These are phyloP conservation scores for Suillus hirtellus DNA, from an alignment of 768 basidiomycete species.

Conservation along the genomic window DNA sequence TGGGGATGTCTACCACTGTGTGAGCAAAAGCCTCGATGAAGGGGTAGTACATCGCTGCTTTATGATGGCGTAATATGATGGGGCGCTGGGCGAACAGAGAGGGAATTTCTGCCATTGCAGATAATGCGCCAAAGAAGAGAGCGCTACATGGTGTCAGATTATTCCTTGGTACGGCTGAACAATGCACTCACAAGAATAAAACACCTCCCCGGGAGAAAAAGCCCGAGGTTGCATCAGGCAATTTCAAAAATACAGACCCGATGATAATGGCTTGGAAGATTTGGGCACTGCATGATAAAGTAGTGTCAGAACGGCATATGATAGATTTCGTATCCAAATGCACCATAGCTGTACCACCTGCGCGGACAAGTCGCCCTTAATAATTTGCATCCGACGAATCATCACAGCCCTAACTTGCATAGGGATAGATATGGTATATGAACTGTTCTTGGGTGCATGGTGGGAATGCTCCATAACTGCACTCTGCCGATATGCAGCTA, in stretches of 20 bases:
- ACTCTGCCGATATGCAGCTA: slow-evolving; percentile 45
- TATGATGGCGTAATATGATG: slow-evolving; percentile 43
- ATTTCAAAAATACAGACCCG: slow-evolving; percentile 43
- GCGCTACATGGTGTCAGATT: slow-evolving; percentile 45
- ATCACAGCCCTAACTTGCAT: slow-evolving; percentile 48
- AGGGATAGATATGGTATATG: slow-evolving; percentile 46
- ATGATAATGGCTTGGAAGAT: slow-evolving; percentile 22
- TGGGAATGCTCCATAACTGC: slow-evolving; percentile 53
- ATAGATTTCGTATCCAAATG: slow-evolving; percentile 21
- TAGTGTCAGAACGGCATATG: slow-evolving; percentile 18
- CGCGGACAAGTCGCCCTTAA: slow-evolving; percentile 39
- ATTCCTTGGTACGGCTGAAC: slow-evolving; percentile 25
- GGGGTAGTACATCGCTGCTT: slow-evolving; percentile 49
- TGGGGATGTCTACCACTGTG: slow-evolving; percentile 47
- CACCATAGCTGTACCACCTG: slow-evolving; percentile 39
- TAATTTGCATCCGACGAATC: slow-evolving; percentile 44
- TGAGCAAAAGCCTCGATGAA: slow-evolving; percentile 46
- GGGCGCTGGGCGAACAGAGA: slow-evolving; percentile 44
- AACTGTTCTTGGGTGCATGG: slow-evolving; percentile 39
- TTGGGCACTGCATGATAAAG: slow-evolving; percentile 36
- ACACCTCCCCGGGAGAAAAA: slow-evolving; percentile 66
- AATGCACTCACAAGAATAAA: slow-evolving; percentile 63
- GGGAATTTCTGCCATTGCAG: slow-evolving; percentile 55
- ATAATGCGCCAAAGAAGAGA: slow-evolving; percentile 51
- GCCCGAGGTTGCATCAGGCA: slow-evolving; percentile 34